Conservation (phyloP, 2,329 filamentous ascomycete species). For the Xylaria sp. region DNA sequence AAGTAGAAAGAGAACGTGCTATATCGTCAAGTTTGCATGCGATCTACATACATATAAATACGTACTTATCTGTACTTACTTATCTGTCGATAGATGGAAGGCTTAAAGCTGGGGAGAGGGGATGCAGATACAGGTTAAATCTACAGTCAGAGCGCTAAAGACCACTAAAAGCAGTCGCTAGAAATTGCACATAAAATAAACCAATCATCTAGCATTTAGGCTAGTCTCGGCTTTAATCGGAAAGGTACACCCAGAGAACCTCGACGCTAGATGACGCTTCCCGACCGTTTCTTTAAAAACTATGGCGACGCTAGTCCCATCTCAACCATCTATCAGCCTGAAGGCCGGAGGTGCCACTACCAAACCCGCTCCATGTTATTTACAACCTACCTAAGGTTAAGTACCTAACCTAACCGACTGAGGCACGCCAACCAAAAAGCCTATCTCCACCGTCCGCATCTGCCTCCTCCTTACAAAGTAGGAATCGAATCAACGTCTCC, state of each 20-base stretch:
- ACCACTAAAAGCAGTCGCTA: conserved; percentile 1
- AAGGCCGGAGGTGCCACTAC: neutral
- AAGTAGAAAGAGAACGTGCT: neutral
- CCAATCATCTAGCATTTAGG: neutral
- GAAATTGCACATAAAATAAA: too few relatives aligned
- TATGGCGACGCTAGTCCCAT: conserved; percentile 30
- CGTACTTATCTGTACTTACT: neutral
- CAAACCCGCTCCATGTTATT: conserved; percentile 19
- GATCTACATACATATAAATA: neutral
- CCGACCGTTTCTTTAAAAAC: conserved; percentile 14
- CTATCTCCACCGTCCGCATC: conserved; percentile 12
- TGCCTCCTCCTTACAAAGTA: neutral
- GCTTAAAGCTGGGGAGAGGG: conserved; percentile 2
- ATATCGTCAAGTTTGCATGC: neutral
- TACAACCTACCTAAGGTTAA: conserved; percentile 16
- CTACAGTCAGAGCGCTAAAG: conserved; percentile 24
- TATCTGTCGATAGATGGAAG: neutral
- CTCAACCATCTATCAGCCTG: conserved; percentile 10
- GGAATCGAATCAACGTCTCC: conserved; percentile 11
- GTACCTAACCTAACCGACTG: neutral
- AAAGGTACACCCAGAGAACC: neutral
- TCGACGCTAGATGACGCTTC: neutral
- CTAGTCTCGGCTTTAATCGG: neutral
- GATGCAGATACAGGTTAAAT: conserved; percentile 12
- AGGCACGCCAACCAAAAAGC: conserved; percentile 5